Conservation (phyloP, 1,284 basidiomycete species). For the Mycena sp. region DNA sequence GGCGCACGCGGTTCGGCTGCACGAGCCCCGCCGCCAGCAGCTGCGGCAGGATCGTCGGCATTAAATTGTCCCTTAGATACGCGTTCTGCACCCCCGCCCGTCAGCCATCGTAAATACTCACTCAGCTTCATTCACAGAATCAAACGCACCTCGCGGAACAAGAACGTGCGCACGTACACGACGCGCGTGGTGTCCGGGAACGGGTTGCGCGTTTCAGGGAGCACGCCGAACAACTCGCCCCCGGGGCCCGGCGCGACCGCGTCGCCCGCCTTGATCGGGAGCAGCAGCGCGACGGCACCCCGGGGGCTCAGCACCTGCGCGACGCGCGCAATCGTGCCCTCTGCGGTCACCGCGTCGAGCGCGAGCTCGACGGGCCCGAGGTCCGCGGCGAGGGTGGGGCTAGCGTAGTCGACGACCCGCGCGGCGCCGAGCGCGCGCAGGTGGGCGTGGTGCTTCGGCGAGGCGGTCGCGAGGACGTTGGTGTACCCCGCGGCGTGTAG, state of each 20-base stretch:
- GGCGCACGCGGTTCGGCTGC: conserved; percentile 50
- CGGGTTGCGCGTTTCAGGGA: conserved; percentile 45
- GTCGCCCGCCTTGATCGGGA: conserved; percentile 57
- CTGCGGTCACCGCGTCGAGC: conserved; percentile 55
- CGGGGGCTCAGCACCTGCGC: conserved; percentile 46
- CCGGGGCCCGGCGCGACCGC: conserved; percentile 42
- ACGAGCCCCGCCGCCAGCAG: conserved; percentile 50
- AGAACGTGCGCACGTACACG: conserved; percentile 54
- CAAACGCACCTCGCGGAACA: conserved; percentile 49
- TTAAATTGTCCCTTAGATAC: conserved; percentile 51
- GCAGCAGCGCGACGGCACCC: conserved; percentile 54
- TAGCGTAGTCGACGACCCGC: conserved; percentile 60
- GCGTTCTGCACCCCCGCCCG: conserved; percentile 43
- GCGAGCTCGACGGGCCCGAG: conserved; percentile 44
- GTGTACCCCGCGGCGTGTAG: conserved; percentile 61
- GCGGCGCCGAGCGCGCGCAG: conserved; percentile 59
- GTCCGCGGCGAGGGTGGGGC: conserved; percentile 49
- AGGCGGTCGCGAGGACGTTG: conserved; percentile 62
- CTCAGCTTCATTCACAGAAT: background rate
- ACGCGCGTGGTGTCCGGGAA: conserved; percentile 45
- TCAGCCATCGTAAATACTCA: background rate
- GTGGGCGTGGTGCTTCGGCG: conserved; percentile 54
- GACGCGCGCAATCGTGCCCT: conserved; percentile 48
- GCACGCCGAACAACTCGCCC: conserved; percentile 41
- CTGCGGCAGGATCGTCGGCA: conserved; percentile 55